Evolutionary conservation across 192 early-diverging fungal species (phyloP).

Genomic region (Borealophlyctis nickersoniae): DNA sequence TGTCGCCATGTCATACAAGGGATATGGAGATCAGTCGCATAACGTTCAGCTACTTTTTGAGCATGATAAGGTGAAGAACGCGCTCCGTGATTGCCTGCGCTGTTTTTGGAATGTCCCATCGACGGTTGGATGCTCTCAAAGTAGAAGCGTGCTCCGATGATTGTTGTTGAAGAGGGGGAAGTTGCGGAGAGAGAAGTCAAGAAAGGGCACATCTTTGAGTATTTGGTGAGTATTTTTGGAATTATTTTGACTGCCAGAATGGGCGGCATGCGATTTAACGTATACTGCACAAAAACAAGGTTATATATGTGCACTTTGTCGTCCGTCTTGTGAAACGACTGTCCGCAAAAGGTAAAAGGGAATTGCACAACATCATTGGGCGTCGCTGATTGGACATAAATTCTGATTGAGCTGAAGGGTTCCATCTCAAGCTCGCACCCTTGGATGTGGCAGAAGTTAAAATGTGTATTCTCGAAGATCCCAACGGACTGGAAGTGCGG

Average conservation of each 20-base stretch:
- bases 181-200: neutral
- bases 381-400: neutral
- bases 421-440: conserved; percentile 30
- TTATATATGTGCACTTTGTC: conserved; percentile 60
- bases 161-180: neutral
- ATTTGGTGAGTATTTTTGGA: neutral
- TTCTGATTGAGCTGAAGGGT: conserved; percentile 14
- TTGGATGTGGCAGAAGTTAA: conserved; percentile 41
- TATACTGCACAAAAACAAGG: conserved; percentile 38
- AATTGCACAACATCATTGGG: neutral
- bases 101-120: neutral
- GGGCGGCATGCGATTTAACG: neutral
- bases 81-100: neutral
- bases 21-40: neutral
- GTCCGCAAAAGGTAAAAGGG: conserved; percentile 32
- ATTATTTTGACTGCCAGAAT: neutral
- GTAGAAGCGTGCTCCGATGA: neutral
- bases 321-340: conserved; percentile 46
- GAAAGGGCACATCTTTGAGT: neutral
- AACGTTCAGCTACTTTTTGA: conserved; percentile 36
- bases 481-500: conserved; percentile 51
- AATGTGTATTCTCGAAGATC: conserved; percentile 48
- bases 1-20: conserved; percentile 24
- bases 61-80: conserved; percentile 17
- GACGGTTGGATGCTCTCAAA: neutral